Percentiles rank a stretch among this genome's conserved stretches.
Evolutionary conservation across 208 protist species (phyloP).

Genomic region (Spongospora subterranea): DNA sequence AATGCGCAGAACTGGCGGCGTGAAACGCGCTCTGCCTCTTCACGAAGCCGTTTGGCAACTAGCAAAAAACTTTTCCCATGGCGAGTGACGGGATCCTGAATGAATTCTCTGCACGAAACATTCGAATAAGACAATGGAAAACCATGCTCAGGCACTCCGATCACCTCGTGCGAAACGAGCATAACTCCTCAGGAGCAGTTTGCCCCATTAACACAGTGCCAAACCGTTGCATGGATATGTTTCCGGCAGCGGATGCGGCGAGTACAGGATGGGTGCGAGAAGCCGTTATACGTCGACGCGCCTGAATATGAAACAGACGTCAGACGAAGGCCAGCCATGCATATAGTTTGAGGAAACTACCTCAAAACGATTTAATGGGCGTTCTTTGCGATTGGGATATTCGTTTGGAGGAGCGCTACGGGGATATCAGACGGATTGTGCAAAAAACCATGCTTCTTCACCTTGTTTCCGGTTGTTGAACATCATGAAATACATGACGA

Average conservation of each 20-base stretch:
- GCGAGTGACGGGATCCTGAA: background rate
- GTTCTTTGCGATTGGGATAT: no score
- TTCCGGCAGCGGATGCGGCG: no score
- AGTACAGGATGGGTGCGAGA: no score
- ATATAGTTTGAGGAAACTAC: background rate
- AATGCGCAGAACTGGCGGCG: background rate
- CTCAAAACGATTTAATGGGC: background rate
- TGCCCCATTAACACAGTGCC: background rate
- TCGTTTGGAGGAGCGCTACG: no score
- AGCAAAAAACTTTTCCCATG: background rate
- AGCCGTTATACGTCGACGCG: no score
- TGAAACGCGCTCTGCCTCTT: background rate
- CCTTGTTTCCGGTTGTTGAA: background rate
- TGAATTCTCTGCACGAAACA: background rate
- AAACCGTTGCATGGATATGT: no score
- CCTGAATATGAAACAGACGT: no score
- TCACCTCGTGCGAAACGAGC: background rate
- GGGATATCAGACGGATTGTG: no score
- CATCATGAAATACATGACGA: background rate
- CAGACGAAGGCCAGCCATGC: no score
- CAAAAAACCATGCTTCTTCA: no score
- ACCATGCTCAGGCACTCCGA: no score
- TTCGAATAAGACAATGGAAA: no score
- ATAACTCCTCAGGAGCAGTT: background rate
- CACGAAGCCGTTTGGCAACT: background rate